Percentiles rank a stretch among this genome's conserved stretches.
phyloP scores from a whole-genome alignment of 441 rosid species.

The Erysimum cheiri region DNA sequence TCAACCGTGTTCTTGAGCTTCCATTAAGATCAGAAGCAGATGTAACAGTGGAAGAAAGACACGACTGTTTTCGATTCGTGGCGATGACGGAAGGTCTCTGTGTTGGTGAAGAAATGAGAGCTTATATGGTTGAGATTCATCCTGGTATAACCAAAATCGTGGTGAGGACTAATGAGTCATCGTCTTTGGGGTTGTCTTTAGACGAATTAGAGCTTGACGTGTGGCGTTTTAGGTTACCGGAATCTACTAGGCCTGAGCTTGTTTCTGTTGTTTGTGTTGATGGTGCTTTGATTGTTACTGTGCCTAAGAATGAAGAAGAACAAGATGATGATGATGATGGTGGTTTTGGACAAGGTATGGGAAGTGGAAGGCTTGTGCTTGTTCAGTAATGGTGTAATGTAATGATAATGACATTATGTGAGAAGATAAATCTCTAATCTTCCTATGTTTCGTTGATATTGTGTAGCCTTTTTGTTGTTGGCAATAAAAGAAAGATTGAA shows the following conservation, averaged over 20 bases:
- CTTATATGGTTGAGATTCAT: constrained; percentile 78
- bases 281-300: constrained; percentile 83
- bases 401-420: constrained; percentile 24
- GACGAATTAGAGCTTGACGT: constrained; percentile 85
- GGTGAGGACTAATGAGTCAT: constrained; percentile 68
- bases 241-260: constrained; percentile 89
- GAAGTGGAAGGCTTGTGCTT: constrained; percentile 80
- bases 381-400: constrained; percentile 59
- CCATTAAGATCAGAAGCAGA: constrained; percentile 91
- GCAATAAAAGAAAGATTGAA: constrained; percentile 29
- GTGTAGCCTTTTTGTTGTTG: constrained; percentile 30
- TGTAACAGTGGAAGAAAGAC: constrained; percentile 75
- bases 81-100: constrained; percentile 68
- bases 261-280: constrained; percentile 75
- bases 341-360: constrained; percentile 64
- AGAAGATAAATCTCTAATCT: constrained; percentile 3
- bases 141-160: constrained; percentile 91
- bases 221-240: constrained; percentile 94
- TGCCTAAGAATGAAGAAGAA: constrained; percentile 90
- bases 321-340: constrained; percentile 39
- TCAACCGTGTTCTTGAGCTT: constrained; percentile 85
- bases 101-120: constrained; percentile 58
- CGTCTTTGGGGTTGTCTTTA: constrained; percentile 58
- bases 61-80: constrained; percentile 81
- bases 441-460: constrained; percentile 3